Conservation (phyloP, 108 stramenopile species). For the Craspedostauros australis region DNA sequence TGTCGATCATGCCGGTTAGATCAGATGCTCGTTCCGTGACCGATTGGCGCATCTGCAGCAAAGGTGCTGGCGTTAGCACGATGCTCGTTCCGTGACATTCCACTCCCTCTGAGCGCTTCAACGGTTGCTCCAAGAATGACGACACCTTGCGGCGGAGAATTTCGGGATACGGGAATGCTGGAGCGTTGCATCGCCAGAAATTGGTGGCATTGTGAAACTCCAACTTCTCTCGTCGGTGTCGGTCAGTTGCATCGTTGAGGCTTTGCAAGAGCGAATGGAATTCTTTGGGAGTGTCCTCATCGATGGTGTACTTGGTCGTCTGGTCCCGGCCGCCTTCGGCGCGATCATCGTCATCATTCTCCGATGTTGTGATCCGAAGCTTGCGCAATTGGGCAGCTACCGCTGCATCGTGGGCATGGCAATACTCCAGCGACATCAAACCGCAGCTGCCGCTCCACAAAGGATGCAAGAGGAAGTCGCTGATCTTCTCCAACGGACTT, state of each 20-base stretch:
- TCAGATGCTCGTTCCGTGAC: slow-evolving; percentile 52
- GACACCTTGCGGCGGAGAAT: slow-evolving; percentile 21
- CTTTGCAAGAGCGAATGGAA: slow-evolving; percentile 30
- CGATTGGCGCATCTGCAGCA: slow-evolving; percentile 52
- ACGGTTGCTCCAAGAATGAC: too few species aligned
- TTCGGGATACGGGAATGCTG: slow-evolving; percentile 46
- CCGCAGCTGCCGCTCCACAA: slow-evolving; percentile 58
- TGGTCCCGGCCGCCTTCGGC: slow-evolving; percentile 10
- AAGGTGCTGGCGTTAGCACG: slow-evolving; percentile 47
- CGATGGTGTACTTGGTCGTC: slow-evolving; percentile 22
- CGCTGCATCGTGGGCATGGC: slow-evolving; percentile 36
- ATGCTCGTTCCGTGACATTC: slow-evolving; percentile 30
- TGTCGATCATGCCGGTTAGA: slow-evolving; percentile 47
- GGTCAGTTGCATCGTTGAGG: slow-evolving; percentile 21
- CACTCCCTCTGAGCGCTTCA: slow-evolving; percentile 19
- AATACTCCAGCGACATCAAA: slow-evolving; percentile 31
- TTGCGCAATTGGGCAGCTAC: slow-evolving; percentile 11
- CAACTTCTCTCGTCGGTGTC: slow-evolving; percentile 18
- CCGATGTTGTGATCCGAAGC: neutral
- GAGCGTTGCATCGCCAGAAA: slow-evolving; percentile 37
- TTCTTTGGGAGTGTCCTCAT: slow-evolving; percentile 18
- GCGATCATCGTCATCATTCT: slow-evolving; percentile 10
- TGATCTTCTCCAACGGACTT: slow-evolving; percentile 41
- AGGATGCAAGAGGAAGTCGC: slow-evolving; percentile 30
- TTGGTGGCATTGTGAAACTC: slow-evolving; percentile 43